A percentile compares a stretch with the other conserved stretches of the same genome.
These are phyloP conservation scores for Ophiosphaerella herpotricha DNA, from an alignment of 2,329 filamentous ascomycete species.

Conservation along the genomic window DNA sequence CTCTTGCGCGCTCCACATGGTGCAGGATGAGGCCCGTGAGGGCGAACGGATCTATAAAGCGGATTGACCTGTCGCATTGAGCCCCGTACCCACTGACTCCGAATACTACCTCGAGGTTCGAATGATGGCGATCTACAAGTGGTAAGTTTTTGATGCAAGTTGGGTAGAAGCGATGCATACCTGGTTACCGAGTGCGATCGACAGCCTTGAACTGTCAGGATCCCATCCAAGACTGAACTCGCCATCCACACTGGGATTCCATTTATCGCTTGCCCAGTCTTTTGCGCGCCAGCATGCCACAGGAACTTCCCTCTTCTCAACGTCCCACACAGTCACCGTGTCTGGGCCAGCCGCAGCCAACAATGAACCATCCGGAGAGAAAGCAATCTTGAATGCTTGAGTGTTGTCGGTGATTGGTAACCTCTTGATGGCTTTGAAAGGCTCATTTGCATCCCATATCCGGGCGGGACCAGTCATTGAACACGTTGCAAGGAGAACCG, in stretches of 20 bases:
- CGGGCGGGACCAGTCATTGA: slow-evolving; percentile 47
- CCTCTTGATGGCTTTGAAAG: slow-evolving; percentile 37
- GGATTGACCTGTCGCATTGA: neutral
- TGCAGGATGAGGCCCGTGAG: neutral
- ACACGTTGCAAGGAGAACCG: slow-evolving; percentile 46
- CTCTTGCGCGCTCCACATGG: neutral
- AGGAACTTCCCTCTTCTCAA: slow-evolving; percentile 40
- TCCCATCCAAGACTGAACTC: slow-evolving; percentile 47
- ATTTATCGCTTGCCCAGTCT: slow-evolving; percentile 30
- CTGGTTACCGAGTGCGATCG: slow-evolving; percentile 45
- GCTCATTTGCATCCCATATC: slow-evolving; percentile 48
- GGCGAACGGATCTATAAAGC: neutral
- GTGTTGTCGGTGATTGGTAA: slow-evolving; percentile 37
- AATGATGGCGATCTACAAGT: slow-evolving; percentile 41
- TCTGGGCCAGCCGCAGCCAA: slow-evolving; percentile 52
- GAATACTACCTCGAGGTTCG: slow-evolving; percentile 32
- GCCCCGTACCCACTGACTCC: neutral
- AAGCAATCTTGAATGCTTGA: slow-evolving; percentile 49
- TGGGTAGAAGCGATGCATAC: slow-evolving; percentile 18
- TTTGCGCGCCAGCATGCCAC: slow-evolving; percentile 43
- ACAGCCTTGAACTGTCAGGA: slow-evolving; percentile 44
- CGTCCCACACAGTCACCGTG: slow-evolving; percentile 52
- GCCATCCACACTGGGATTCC: slow-evolving; percentile 39
- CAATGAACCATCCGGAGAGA: slow-evolving; percentile 50
- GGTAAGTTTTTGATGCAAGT: slow-evolving; percentile 6